Percentiles rank a stretch among this genome's conserved stretches.
These are phyloP conservation scores for Cyclotella distinguenda DNA, from an alignment of 108 stramenopile genomes.

Conservation along the genomic window DNA sequence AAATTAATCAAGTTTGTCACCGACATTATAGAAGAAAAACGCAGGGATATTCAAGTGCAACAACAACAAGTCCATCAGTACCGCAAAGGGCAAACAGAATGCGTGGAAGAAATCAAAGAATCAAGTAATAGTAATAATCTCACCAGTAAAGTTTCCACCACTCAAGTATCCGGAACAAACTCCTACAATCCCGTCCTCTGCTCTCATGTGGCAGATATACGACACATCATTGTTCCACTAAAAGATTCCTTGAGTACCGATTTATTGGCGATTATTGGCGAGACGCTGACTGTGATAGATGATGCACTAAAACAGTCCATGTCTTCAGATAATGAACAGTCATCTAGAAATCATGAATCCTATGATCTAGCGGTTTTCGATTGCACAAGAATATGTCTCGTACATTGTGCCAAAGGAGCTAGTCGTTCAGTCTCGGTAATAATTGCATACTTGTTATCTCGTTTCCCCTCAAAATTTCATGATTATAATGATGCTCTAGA, in stretches of 20 bases:
- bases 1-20: slow-evolving; percentile 20
- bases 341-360: neutral
- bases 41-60: neutral
- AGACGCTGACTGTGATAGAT: slow-evolving; percentile 22
- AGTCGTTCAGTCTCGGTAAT: slow-evolving; percentile 43
- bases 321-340: neutral
- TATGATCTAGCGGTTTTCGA: neutral
- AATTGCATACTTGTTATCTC: slow-evolving; percentile 39
- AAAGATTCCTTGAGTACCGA: slow-evolving; percentile 29
- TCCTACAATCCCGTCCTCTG: neutral
- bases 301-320: slow-evolving; percentile 13
- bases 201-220: slow-evolving; percentile 6
- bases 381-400: slow-evolving; percentile 34
- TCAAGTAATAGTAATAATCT: neutral
- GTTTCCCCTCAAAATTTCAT: slow-evolving; percentile 19
- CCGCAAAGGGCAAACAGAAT: neutral
- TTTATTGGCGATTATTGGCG: slow-evolving; percentile 20
- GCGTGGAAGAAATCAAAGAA: neutral
- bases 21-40: slow-evolving; percentile 19
- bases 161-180: neutral
- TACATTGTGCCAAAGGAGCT: slow-evolving; percentile 40
- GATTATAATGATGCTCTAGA: slow-evolving; percentile 22
- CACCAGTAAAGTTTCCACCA: no score
- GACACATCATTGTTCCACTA: slow-evolving; percentile 22
- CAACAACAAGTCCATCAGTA: neutral